Evolutionary conservation across 2,329 filamentous ascomycete species (phyloP).

Genomic region (Pleoardoris graminearum): DNA sequence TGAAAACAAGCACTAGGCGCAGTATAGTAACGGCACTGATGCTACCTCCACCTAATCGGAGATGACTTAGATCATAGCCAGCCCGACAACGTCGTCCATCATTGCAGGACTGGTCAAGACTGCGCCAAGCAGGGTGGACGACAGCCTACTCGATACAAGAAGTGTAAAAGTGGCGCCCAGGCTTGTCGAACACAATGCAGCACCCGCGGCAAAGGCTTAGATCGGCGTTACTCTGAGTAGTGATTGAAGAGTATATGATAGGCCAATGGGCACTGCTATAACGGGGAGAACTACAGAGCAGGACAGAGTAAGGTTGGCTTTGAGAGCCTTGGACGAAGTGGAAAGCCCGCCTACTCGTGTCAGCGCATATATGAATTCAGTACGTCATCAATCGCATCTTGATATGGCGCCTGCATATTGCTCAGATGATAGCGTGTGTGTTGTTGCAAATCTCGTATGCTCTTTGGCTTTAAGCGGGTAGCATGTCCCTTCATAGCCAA

Average conservation of each 20-base stretch:
- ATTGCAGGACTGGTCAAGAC: conserved; percentile 75
- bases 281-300: conserved; percentile 67
- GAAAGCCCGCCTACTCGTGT: conserved; percentile 59
- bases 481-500: conserved; percentile 69
- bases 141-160: conserved; percentile 62
- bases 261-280: conserved; percentile 63
- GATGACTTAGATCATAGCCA: conserved; percentile 78
- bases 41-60: conserved; percentile 60
- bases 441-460: neutral
- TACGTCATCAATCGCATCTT: neutral
- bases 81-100: conserved; percentile 78
- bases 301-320: conserved; percentile 64
- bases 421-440: too few relatives aligned
- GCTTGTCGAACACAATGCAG: conserved; percentile 73
- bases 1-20: conserved; percentile 56
- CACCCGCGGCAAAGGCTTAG: conserved; percentile 73
- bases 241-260: conserved; percentile 64
- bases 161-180: conserved; percentile 72
- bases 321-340: conserved; percentile 58
- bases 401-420: too few relatives aligned
- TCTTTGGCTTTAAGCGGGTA: neutral
- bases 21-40: conserved; percentile 51
- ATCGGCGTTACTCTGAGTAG: conserved; percentile 57
- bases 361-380: conserved; percentile 4
- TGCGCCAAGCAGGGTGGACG: conserved; percentile 59